Evolutionary conservation across 768 basidiomycete genomes (phyloP).

Genomic region (Amanita exitialis): DNA sequence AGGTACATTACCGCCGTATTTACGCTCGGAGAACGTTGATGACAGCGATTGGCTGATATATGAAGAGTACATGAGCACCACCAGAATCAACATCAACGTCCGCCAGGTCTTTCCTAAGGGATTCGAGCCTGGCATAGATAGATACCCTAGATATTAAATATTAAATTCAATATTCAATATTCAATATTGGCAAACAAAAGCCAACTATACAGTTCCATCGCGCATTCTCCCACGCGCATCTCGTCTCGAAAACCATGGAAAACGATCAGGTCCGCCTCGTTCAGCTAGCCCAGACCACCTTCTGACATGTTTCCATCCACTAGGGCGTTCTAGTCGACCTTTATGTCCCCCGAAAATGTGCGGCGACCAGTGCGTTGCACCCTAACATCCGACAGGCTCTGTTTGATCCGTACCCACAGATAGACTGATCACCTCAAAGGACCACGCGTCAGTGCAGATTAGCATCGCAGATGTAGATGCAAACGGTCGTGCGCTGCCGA

Average conservation of each 20-base stretch:
- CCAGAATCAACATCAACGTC: constrained; percentile 87
- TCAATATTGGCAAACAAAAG: background rate
- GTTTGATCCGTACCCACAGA: constrained; percentile 63
- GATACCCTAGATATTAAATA: no score
- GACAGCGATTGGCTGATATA: constrained; percentile 47
- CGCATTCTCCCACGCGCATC: constrained; percentile 24
- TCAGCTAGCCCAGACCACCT: constrained; percentile 1
- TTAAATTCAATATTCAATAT: background rate
- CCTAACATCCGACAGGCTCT: background rate
- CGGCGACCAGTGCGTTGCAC: constrained; percentile 78
- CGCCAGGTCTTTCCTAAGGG: constrained; percentile 80
- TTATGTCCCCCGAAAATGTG: constrained; percentile 99
- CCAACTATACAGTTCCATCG: constrained; percentile 27
- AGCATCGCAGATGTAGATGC: constrained; percentile 91
- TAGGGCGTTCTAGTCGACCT: constrained; percentile 99
- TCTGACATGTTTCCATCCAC: constrained; percentile 5
- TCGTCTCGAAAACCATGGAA: constrained; percentile 49
- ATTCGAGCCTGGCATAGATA: constrained; percentile 28
- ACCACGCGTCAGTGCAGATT: constrained; percentile 98
- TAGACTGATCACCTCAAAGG: constrained; percentile 97
- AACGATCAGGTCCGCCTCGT: constrained; percentile 69
- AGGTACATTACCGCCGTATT: constrained; percentile 59
- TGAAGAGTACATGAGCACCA: constrained; percentile 50
- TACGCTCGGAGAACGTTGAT: constrained; percentile 22
- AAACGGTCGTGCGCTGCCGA: constrained; percentile 65